Evolutionary conservation across 1,284 basidiomycete species (phyloP).

Genomic region (Testicularia cyperi): DNA sequence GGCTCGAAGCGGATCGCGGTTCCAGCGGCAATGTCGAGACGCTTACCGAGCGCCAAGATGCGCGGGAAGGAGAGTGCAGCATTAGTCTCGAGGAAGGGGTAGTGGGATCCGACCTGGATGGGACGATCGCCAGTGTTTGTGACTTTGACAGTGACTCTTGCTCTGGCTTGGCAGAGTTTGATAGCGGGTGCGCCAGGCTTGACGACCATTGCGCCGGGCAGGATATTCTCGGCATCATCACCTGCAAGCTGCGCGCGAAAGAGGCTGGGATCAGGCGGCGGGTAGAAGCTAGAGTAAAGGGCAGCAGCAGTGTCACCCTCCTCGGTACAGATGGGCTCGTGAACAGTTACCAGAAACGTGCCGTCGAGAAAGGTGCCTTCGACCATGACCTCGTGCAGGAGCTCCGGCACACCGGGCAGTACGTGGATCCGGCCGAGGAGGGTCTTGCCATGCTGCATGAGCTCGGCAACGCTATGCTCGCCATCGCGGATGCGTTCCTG

Average conservation of each 20-base stretch:
- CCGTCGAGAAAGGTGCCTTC: constrained; percentile 57
- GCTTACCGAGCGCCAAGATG: constrained; percentile 74
- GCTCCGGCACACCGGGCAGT: constrained; percentile 67
- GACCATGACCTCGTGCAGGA: constrained; percentile 60
- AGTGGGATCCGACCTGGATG: constrained; percentile 74
- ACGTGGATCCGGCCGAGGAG: constrained; percentile 88
- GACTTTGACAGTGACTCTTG: constrained; percentile 73
- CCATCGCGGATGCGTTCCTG: constrained; percentile 97
- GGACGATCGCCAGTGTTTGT: constrained; percentile 93
- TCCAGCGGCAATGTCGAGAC: constrained; percentile 88
- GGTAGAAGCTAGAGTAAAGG: constrained; percentile 88
- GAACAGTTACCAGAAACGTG: constrained; percentile 61
- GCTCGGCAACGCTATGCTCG: constrained; percentile 76
- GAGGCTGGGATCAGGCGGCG: constrained; percentile 69
- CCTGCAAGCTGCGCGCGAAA: constrained; percentile 8
- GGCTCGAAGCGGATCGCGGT: constrained; percentile 97
- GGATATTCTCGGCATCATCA: constrained; percentile 6
- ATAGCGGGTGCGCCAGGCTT: constrained; percentile 64
- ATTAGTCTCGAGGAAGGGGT: constrained; percentile 86
- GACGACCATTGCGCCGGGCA: constrained; percentile 46
- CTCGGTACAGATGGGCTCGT: constrained; percentile 79
- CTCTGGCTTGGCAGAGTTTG: constrained; percentile 72
- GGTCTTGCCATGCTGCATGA: constrained; percentile 76
- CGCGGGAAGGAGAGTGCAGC: constrained; percentile 80
- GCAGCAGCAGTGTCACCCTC: constrained; percentile 76